Evolutionary conservation across 169 alveolate species (phyloP).

Genomic region (Neospora caninum): DNA sequence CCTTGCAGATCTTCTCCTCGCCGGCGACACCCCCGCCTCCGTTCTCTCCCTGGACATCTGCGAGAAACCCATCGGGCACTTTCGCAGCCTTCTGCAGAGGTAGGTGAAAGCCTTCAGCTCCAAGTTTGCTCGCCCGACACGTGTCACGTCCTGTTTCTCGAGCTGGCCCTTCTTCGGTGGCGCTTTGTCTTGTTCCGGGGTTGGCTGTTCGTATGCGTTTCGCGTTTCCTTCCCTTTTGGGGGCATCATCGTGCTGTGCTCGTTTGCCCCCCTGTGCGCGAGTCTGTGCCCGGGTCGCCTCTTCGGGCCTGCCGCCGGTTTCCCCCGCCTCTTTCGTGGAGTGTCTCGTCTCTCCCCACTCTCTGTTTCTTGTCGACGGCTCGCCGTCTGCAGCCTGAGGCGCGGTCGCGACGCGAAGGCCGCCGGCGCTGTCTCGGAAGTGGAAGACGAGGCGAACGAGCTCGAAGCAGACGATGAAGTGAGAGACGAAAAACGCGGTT

Average conservation of each 20-base stretch:
- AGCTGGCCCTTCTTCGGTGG: no score
- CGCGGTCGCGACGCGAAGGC: background rate
- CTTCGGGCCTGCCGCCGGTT: no score
- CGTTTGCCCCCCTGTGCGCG: background rate
- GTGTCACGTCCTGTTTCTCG: no score
- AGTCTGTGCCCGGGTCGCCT: background rate
- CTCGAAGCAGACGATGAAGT: background rate
- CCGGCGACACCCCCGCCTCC: slow-evolving; percentile 3
- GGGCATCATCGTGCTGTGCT: background rate
- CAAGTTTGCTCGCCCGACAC: no score
- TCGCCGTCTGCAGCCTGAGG: background rate
- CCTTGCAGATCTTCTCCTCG: background rate
- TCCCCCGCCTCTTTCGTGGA: no score
- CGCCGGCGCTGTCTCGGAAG: background rate
- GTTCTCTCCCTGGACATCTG: background rate
- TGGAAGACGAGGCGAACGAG: background rate
- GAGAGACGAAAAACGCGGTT: background rate
- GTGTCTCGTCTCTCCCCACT: no score
- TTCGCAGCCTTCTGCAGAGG: background rate
- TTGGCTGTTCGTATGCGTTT: no score
- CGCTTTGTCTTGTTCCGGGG: no score
- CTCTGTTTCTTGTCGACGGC: no score
- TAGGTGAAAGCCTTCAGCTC: background rate
- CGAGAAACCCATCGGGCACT: slow-evolving; percentile 5
- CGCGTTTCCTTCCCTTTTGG: background rate